phyloP scores from a whole-genome alignment of 2,329 filamentous ascomycete genomes.

The Nemania serpens region DNA sequence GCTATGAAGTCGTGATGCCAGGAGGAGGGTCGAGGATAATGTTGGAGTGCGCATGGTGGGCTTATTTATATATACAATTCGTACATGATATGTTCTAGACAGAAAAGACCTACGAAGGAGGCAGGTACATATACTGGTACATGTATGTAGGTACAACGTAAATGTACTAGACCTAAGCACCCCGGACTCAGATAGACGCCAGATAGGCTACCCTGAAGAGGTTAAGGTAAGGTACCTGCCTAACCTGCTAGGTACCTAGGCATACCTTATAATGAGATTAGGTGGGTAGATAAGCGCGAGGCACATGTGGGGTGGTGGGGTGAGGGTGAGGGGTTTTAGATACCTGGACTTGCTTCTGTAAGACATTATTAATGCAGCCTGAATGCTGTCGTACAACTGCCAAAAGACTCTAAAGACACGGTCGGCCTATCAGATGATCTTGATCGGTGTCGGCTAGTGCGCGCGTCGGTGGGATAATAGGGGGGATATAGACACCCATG shows the following conservation, averaged over 20 bases:
- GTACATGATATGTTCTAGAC: too few species aligned
- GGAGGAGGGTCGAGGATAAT: conserved; percentile 35
- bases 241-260: too few species aligned
- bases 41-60: conserved; percentile 37
- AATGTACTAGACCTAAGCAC: too few species aligned
- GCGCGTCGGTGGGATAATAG: neutral
- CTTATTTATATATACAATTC: too few species aligned
- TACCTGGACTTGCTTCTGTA: conserved; percentile 9
- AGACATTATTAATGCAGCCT: conserved; percentile 30
- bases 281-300: neutral
- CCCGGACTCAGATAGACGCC: neutral
- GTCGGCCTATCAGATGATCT: conserved; percentile 10
- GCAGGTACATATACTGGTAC: conserved; percentile 20
- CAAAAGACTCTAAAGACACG: conserved; percentile 16
- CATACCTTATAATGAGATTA: too few species aligned
- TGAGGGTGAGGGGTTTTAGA: neutral
- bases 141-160: neutral
- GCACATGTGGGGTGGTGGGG: too few species aligned
- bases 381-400: conserved; percentile 9
- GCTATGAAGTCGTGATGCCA: conserved; percentile 30
- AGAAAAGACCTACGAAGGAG: too few species aligned
- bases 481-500: neutral
- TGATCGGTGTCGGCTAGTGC: neutral
- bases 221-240: too few species aligned
- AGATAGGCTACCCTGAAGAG: neutral